phyloP scores from a whole-genome alignment of 306 rosid genomes.

The Hippophae gyantsensis region DNA sequence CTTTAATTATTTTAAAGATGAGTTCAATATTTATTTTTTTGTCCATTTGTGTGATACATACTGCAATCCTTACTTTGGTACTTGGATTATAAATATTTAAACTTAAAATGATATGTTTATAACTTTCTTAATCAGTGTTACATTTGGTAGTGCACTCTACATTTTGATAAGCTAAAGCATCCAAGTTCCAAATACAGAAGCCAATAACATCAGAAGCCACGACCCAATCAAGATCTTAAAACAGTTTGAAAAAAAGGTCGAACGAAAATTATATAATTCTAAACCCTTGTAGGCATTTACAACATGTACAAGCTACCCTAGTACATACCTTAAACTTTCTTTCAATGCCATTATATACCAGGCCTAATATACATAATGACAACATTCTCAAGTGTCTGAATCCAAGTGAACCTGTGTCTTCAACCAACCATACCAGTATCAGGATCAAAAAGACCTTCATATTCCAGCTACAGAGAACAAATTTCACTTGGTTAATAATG shows the following conservation, averaged over 20 bases:
- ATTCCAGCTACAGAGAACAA: constrained; percentile 58
- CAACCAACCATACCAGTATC: constrained; percentile 35
- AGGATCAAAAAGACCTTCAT: constrained; percentile 43
- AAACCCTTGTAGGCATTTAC: constrained; percentile 28
- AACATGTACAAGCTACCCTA: constrained; percentile 33
- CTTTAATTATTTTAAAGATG: too few species aligned
- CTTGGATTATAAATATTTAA: too few species aligned
- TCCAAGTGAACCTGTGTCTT: constrained; percentile 17
- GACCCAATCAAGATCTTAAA: constrained; percentile 24
- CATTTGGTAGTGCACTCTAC: too few species aligned
- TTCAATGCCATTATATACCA: constrained; percentile 20
- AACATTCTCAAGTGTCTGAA: constrained; percentile 5
- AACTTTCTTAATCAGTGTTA: too few species aligned
- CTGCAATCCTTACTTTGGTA: too few species aligned
- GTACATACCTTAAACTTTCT: constrained; percentile 9
- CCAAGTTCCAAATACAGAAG: constrained; percentile 1
- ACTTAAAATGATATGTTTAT: too few species aligned
- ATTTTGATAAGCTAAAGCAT: not conserved
- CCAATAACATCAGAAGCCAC: constrained; percentile 12
- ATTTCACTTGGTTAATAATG: constrained; percentile 15
- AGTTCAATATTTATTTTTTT: too few species aligned
- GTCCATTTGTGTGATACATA: too few species aligned
- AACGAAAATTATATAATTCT: not conserved
- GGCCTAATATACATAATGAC: not conserved
- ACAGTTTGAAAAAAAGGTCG: constrained; percentile 24